These are phyloP conservation scores for Lentinula boryana DNA, from an alignment of 768 basidiomycete genomes.

Conservation along the genomic window DNA sequence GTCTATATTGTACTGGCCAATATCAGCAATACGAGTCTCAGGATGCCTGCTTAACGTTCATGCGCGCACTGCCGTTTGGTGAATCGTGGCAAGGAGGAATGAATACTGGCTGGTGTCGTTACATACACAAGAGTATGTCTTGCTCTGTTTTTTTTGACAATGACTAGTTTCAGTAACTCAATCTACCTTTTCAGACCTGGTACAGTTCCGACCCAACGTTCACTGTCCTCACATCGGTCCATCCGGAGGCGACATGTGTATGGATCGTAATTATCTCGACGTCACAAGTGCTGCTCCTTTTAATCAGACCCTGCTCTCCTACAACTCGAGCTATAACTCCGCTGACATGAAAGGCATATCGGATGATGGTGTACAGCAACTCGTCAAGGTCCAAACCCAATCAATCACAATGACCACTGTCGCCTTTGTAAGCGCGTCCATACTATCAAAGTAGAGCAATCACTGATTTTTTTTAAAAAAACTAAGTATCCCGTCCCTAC, in stretches of 20 bases:
- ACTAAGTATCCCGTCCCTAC: neutral
- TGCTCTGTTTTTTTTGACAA: neutral
- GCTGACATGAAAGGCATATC: neutral
- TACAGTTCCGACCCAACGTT: slow-evolving; percentile 6
- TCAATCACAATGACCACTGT: neutral
- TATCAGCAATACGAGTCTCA: slow-evolving; percentile 6
- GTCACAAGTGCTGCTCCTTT: neutral
- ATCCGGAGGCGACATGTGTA: slow-evolving; percentile 8
- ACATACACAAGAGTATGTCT: neutral
- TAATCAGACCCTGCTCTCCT: neutral
- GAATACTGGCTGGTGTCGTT: slow-evolving; percentile 6
- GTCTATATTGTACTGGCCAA: slow-evolving; percentile 1
- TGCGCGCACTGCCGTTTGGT: slow-evolving; percentile 1
- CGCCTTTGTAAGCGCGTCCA: neutral
- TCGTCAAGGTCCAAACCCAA: neutral
- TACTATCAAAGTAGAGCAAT: neutral
- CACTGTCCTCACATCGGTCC: slow-evolving; percentile 11
- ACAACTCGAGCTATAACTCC: slow-evolving; percentile 2
- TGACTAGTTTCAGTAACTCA: neutral
- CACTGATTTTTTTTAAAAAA: neutral
- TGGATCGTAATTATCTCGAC: neutral
- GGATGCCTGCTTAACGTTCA: neutral
- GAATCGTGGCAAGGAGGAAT: slow-evolving; percentile 6
- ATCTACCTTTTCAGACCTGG: neutral
- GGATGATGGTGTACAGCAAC: neutral